Base-by-base conservation (phyloP, 495 filamentous ascomycete species). In the Neurospora sp. region DNA sequence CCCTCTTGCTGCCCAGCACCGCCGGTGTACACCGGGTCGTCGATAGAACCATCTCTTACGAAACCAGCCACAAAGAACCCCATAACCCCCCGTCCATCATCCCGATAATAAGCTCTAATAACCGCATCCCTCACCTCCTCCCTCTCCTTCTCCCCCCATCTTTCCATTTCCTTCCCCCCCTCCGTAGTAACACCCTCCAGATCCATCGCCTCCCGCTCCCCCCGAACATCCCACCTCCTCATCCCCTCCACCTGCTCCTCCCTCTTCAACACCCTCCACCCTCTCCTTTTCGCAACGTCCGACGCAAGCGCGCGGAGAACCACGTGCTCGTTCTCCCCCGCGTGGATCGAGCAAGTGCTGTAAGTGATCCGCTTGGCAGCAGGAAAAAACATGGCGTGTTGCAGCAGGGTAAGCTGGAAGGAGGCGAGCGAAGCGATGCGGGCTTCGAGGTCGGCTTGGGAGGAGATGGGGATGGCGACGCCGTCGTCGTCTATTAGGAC, bases 271-370 rank as follows among this genome's bases (percentile, higher is more conserved):
- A 98, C 85, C 37, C 87, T 83, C 96, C 96, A 99, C 3, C 95
- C 93, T 35, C 90, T 78, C 70, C 85, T 79, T 70, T 82, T 84
- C 1, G 94, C 95, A 5, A 92, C 80, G 1, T 88, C 82, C 0
- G 92, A 93, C 5, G 77, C 74, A 49, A 98, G 79, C 8, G 94
- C 90, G 27, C 86, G 84, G 20, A 89, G 71, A 9, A 97, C 94
- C 0, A 98, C 96, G 35, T 85, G 79, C 79, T 99, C 96, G 78
- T 99, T 98, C 80, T 99, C 96, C 44, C 90, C 86, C 1, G 90
- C 84, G 79, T 97, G 88, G 35, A 97, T 84, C 0, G 96, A 98
- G 79, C 96, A 99, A 0, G 96, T 99, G 49, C 92, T 95, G 79
- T 99, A 99, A 0, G 92, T 92, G 46, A 98, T 91, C 77, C 87